phyloP scores from a whole-genome alignment of 2,329 filamentous ascomycete genomes.

The Trichophyton schoenleinii region DNA sequence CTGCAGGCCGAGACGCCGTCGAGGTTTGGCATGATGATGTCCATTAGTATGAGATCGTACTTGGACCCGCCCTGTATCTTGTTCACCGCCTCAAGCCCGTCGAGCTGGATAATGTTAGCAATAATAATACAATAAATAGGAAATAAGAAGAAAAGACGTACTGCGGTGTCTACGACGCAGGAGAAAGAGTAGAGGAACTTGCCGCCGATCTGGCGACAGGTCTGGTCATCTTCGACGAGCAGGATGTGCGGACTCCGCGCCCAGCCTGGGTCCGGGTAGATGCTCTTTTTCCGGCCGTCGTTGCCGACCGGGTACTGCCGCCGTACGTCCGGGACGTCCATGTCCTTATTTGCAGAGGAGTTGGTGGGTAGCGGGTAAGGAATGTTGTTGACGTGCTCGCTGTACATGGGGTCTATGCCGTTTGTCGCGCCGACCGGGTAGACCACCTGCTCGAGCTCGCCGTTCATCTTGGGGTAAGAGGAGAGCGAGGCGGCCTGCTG shows the following conservation, averaged over 20 bases:
- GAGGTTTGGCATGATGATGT: slow-evolving; percentile 93
- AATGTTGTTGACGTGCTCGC: slow-evolving; percentile 88
- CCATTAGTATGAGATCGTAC: slow-evolving; percentile 67
- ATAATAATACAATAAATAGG: not conserved
- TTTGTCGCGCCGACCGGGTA: slow-evolving; percentile 86
- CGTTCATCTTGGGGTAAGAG: slow-evolving; percentile 37
- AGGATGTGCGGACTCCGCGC: slow-evolving; percentile 62
- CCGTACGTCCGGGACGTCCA: slow-evolving; percentile 36
- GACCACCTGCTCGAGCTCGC: slow-evolving; percentile 58
- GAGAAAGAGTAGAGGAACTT: slow-evolving; percentile 55
- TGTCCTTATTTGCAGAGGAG: slow-evolving; percentile 37
- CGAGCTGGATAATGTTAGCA: slow-evolving; percentile 41
- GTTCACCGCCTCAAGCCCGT: slow-evolving; percentile 83
- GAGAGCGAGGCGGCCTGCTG: slow-evolving; percentile 40
- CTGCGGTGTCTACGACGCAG: slow-evolving; percentile 51
- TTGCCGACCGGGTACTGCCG: slow-evolving; percentile 26
- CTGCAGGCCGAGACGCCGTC: slow-evolving; percentile 92
- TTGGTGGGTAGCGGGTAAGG: slow-evolving; percentile 62
- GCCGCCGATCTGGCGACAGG: slow-evolving; percentile 53
- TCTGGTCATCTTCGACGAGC: slow-evolving; percentile 71
- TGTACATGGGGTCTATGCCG: slow-evolving; percentile 88
- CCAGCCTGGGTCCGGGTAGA: slow-evolving; percentile 52
- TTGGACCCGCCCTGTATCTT: slow-evolving; percentile 59
- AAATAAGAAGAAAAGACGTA: slow-evolving; percentile 28
- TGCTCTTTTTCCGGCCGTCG: slow-evolving; percentile 49